Conservation (phyloP, 495 filamentous ascomycete species). For the Neurospora africana region DNA sequence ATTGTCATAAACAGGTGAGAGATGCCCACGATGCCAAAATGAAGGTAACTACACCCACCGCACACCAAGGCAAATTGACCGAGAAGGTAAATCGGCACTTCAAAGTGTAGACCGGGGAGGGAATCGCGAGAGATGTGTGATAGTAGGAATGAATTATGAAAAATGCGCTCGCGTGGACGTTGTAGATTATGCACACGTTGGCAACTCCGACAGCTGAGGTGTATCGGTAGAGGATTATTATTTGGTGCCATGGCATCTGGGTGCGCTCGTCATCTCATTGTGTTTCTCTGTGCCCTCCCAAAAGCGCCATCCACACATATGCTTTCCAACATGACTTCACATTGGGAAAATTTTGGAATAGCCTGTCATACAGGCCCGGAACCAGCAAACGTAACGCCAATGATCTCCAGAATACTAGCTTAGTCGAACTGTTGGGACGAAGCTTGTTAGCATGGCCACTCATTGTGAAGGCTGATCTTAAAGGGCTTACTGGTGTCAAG, state of each 20-base stretch:
- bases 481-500: conserved; percentile 72
- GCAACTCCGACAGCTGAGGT: neutral
- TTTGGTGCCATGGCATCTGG: neutral
- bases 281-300: neutral
- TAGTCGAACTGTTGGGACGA: conserved; percentile 18
- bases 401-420: neutral
- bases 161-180: neutral
- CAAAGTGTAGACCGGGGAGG: neutral
- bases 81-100: neutral
- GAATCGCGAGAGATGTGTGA: neutral
- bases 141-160: neutral
- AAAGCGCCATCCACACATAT: neutral
- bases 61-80: neutral
- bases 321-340: neutral
- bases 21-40: neutral
- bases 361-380: neutral
- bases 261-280: neutral
- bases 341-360: neutral
- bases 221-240: neutral
- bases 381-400: neutral
- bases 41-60: neutral
- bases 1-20: neutral
- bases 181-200: neutral
- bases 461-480: neutral
- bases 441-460: neutral